These are phyloP conservation scores for Plasmodium malariae DNA, from an alignment of 169 alveolate genomes.

Conservation along the genomic window DNA sequence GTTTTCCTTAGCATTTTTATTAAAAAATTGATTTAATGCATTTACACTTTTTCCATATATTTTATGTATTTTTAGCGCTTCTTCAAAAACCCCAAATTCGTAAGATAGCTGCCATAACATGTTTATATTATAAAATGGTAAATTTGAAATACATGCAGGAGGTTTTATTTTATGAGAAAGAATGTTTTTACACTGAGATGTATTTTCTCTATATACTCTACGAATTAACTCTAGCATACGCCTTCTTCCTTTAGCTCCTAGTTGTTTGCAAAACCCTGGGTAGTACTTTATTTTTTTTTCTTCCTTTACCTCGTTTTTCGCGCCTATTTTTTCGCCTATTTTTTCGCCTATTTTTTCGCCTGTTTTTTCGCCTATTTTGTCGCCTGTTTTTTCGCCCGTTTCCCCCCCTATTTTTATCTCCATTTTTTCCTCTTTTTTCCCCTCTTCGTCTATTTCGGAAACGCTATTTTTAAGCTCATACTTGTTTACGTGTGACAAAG, in stretches of 20 bases:
- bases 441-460: too few species aligned
- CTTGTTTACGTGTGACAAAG: too few species aligned
- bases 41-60: constrained; percentile 9
- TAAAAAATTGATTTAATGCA: background rate
- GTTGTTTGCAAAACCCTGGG: constrained; percentile 83
- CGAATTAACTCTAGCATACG: constrained; percentile 82
- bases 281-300: constrained; percentile 1
- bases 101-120: constrained; percentile 85
- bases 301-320: background rate
- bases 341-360: background rate
- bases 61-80: constrained; percentile 79
- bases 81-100: constrained; percentile 84
- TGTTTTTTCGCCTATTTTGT: background rate
- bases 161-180: constrained; percentile 79
- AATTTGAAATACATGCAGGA: constrained; percentile 81
- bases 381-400: background rate
- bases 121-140: constrained; percentile 82
- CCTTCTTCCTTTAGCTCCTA: constrained; percentile 86
- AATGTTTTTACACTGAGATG: constrained; percentile 78
- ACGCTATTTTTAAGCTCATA: too few species aligned
- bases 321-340: background rate
- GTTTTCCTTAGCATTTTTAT: background rate
- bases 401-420: background rate
- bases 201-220: constrained; percentile 81
- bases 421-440: background rate